These are phyloP conservation scores for Aspergillus olivimuriae DNA, from an alignment of 495 filamentous ascomycete species.

Conservation along the genomic window DNA sequence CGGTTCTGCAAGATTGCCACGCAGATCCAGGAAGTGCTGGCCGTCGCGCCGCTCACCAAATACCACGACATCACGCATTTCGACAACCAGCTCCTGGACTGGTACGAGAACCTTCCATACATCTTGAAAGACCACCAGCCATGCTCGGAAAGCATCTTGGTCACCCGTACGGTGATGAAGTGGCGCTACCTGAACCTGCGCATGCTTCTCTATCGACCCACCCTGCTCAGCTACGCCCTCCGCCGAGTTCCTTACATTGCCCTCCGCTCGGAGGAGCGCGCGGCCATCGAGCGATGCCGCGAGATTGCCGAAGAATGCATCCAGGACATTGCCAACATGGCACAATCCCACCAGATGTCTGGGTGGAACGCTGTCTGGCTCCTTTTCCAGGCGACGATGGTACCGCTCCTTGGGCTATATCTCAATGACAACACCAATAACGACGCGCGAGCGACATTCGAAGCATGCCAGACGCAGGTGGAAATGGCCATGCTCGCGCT, in stretches of 20 bases:
- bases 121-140: conserved; percentile 63
- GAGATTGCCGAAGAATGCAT: conserved; percentile 64
- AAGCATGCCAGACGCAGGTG: conserved; percentile 47
- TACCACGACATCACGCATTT: conserved; percentile 58
- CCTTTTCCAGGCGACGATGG: conserved; percentile 72
- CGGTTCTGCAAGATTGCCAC: conserved; percentile 76
- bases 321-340: conserved; percentile 61
- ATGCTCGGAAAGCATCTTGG: conserved; percentile 63
- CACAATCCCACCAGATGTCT: conserved; percentile 65
- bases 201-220: conserved; percentile 72
- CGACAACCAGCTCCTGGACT: conserved; percentile 61
- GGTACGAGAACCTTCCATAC: conserved; percentile 65
- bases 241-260: conserved; percentile 55
- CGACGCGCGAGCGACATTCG: conserved; percentile 48
- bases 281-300: conserved; percentile 61
- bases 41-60: conserved; percentile 58
- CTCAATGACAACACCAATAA: conserved; percentile 53
- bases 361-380: conserved; percentile 84
- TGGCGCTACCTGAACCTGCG: conserved; percentile 77
- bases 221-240: conserved; percentile 64
- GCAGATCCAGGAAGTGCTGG: conserved; percentile 68
- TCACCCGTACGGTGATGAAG: conserved; percentile 69
- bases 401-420: conserved; percentile 67
- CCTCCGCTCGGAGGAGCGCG: conserved; percentile 56
- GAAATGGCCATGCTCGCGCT: conserved; percentile 63